Evolutionary conservation across 495 filamentous ascomycete genomes (phyloP), one percentile per base, ranked within the genome.

Genomic region (Penicillium coffeae): DNA sequence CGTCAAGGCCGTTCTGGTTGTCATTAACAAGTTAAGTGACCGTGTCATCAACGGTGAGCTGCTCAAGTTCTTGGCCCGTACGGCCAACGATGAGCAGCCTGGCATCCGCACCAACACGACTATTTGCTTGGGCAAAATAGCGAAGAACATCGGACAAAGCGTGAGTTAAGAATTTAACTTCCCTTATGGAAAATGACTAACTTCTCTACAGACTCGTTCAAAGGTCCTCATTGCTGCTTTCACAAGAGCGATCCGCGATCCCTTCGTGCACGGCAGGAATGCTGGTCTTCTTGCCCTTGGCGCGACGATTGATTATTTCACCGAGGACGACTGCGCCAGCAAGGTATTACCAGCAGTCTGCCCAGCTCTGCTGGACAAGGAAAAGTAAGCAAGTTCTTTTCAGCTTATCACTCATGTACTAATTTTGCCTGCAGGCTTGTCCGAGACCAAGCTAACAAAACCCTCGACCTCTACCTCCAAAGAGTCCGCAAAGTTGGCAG

Each of bases 31-130:
- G 66, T 80, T 98, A 2, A 94, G 87, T 8, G 94, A 98, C 58
- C 80, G 93, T 27, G 88, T 85, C 18, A 81, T 96, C 56, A 97
- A 98, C 56, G 93, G 94, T 42, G 93, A 98, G 54, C 70, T 98
- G 9, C 70, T 98, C 25, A 87, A 86, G 62, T 86, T 95, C 61
- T 75, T 98, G 18, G 94, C 93, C 43, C 96, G 96, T 60, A 96
- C 92, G 6, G 88, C 93, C 32, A 97, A 97, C 56, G 93, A 98
- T 52, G 92, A 96, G 59, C 92, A 98, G 58, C 92, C 94, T 14
- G 93, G 93, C 6, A 98, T 98, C 44, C 81, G 93, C 50, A 98
- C 93, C 6, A 98, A 98, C 62, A 98, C 93, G 0, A 97, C 94
- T 0, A 97, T 98, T 21, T 97, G 93, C 60, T 69, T 98, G 8